These are phyloP conservation scores for Polyporus arcularius DNA, from an alignment of 768 basidiomycete species.

Conservation along the genomic window DNA sequence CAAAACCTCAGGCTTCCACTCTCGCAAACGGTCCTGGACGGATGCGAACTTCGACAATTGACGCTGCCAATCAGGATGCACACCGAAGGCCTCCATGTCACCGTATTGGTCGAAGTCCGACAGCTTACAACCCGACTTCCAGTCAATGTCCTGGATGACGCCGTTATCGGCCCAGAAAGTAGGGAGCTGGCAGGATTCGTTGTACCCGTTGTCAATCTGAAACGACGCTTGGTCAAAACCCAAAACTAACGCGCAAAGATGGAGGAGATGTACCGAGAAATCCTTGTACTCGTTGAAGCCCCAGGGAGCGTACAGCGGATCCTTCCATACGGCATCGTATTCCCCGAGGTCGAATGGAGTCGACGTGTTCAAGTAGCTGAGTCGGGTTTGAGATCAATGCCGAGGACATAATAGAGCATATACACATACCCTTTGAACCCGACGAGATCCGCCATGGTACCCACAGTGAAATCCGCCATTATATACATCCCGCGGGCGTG, in stretches of 20 bases:
- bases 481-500: constrained; percentile 87
- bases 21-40: constrained; percentile 92
- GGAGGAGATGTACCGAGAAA: constrained; percentile 53
- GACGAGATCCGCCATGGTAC: constrained; percentile 87
- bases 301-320: constrained; percentile 80
- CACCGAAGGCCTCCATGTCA: constrained; percentile 97
- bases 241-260: constrained; percentile 3
- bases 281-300: constrained; percentile 83
- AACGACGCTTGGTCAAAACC: constrained; percentile 1
- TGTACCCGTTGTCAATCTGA: constrained; percentile 69
- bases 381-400: constrained; percentile 12
- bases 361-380: constrained; percentile 74
- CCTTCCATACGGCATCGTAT: constrained; percentile 73
- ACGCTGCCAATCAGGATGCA: constrained; percentile 92
- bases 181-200: constrained; percentile 74
- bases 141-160: constrained; percentile 52
- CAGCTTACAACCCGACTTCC: constrained; percentile 67
- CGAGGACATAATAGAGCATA: not conserved
- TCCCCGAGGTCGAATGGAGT: constrained; percentile 80
- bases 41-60: constrained; percentile 94
- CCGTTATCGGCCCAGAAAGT: constrained; percentile 82
- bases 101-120: constrained; percentile 96
- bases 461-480: constrained; percentile 93
- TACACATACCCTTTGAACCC: constrained; percentile 77
- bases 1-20: constrained; percentile 85